phyloP scores from a whole-genome alignment of 169 alveolate species.

The Eimeria tenella region DNA sequence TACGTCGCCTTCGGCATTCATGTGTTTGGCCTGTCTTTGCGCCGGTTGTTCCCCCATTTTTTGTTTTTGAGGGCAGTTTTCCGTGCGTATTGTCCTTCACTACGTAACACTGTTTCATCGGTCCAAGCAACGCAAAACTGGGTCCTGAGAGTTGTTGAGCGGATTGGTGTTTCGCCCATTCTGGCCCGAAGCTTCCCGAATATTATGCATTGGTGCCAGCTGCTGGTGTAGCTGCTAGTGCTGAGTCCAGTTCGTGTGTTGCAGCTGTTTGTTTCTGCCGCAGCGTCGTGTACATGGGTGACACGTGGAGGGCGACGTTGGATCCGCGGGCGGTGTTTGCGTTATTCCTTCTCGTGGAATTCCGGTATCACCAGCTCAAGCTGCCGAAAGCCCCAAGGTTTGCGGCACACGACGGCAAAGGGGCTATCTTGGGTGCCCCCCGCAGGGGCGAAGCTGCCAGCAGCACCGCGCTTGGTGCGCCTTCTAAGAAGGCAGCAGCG shows the following conservation, averaged over 20 bases:
- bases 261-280: not conserved
- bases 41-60: too few relatives aligned
- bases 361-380: conserved; percentile 75
- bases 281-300: conserved; percentile 77
- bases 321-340: conserved; percentile 74
- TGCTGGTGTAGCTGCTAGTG: not conserved
- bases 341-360: conserved; percentile 60
- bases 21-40: too few relatives aligned
- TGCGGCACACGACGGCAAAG: conserved; percentile 31
- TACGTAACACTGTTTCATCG: too few relatives aligned
- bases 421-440: not conserved
- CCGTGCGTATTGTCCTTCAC: too few relatives aligned
- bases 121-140: too few relatives aligned
- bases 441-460: conserved; percentile 19
- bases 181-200: not conserved
- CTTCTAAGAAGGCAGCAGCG: conserved; percentile 66
- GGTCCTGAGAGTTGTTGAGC: not conserved
- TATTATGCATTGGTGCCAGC: not conserved
- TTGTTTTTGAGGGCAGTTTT: too few relatives aligned
- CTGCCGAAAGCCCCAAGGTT: conserved; percentile 25
- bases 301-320: conserved; percentile 72
- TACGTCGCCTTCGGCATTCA: too few relatives aligned
- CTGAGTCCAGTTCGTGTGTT: not conserved
- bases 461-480: not conserved
- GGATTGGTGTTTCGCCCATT: not conserved